Evolutionary conservation across 2,329 filamentous ascomycete species (phyloP), one percentile per base, ranked within the genome.

Genomic region (Hortaea sp.): DNA sequence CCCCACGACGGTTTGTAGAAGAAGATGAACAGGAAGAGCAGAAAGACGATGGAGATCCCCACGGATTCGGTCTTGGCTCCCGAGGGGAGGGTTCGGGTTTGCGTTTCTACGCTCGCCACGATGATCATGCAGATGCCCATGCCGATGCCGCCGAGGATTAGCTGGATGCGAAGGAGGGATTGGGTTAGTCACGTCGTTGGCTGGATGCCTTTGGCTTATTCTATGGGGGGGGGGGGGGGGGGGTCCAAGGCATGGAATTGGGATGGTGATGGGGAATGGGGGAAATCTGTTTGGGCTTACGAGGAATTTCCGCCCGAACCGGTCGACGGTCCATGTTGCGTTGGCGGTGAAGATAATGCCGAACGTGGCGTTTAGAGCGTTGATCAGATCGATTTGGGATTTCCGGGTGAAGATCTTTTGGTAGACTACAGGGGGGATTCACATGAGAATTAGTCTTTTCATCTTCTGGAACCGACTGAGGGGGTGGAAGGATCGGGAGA

Each of bases 291-390:
- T 9, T 35, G 32, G 32, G 7, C 39, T 27, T 41, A 41, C 39
- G n/a, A 44, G 13, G 28, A 34, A 43, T 56, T 82, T 81, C 44
- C 82, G 75, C 34, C 82, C 83, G 53, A 82, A 85, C 42, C 81
- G 75, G 62, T 86, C 82, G 31, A 84, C 79, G 4, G 81, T 84
- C 81, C 82, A 86, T 34, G 81, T 76, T 10, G 82, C 82, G 54
- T 85, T 85, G 39, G 85, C 70, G 0, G 82, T 86, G 65, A 86
- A 86, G 20, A 85, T 49, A 51, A 86, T 86, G 47, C 80, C 80
- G 53, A 81, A 82, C 5, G 82, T 86, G 37, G 81, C 82, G 61
- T 85, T 86, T 45, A 86, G 70, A 4, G 82, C 82, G 61, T 86
- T 86, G 70, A 86, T 86, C 30, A 86, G 70, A 51, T 80, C 79